Percentiles rank a stretch among this genome's conserved stretches.
Conservation (phyloP, 1,284 basidiomycete genomes). For the Coniferiporia sulphurascens region DNA sequence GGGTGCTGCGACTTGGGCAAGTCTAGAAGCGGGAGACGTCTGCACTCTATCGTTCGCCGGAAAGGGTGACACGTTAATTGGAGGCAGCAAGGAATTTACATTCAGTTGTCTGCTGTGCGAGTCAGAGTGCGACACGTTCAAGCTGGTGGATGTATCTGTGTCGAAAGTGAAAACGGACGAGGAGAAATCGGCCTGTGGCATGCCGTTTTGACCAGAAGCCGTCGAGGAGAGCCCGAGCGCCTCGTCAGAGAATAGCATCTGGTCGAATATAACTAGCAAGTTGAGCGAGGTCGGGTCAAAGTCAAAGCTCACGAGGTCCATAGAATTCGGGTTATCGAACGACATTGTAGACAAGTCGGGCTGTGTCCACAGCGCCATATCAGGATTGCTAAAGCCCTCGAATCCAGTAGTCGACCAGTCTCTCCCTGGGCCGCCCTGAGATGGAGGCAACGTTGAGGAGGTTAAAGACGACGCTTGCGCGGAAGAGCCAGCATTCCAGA, state of each 20-base stretch:
- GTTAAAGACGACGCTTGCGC: constrained; percentile 6
- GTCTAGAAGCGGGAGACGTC: neutral
- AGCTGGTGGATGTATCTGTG: neutral
- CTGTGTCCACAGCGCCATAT: neutral
- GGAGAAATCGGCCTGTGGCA: neutral
- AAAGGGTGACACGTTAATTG: neutral
- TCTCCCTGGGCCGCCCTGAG: constrained; percentile 7
- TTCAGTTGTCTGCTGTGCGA: neutral
- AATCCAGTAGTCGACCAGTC: neutral
- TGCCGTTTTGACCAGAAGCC: neutral
- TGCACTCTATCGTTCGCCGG: neutral
- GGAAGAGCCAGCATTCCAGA: constrained; percentile 7
- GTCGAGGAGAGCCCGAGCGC: neutral
- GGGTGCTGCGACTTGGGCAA: neutral
- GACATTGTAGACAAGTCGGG: constrained; percentile 8
- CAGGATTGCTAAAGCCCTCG: neutral
- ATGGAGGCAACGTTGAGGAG: constrained; percentile 10
- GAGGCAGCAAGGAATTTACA: neutral
- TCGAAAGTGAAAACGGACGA: constrained; percentile 5
- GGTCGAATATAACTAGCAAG: neutral
- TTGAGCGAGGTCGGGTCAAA: neutral
- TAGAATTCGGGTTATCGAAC: neutral
- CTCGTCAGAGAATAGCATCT: constrained; percentile 5
- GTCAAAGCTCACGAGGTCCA: neutral
- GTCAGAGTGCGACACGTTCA: neutral